These are phyloP conservation scores for Phlyctochytrium arcticum DNA, from an alignment of 192 early-diverging fungal species.

Conservation along the genomic window DNA sequence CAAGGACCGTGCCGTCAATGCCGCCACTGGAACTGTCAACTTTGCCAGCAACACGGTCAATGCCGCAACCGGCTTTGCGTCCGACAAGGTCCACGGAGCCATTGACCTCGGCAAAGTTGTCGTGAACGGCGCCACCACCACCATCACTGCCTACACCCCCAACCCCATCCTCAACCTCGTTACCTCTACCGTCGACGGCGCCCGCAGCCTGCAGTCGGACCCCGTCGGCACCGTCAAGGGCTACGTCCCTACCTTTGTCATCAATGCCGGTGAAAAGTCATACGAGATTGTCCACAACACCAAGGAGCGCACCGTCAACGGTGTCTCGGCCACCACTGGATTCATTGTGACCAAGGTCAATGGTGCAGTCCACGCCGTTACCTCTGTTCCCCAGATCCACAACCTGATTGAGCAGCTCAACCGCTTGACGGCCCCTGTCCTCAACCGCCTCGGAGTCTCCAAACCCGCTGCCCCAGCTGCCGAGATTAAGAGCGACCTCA, in stretches of 20 bases:
- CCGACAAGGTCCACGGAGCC: conserved; percentile 28
- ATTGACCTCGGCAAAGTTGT: conserved; percentile 37
- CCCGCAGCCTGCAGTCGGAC: conserved; percentile 31
- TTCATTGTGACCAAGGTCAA: conserved; percentile 49
- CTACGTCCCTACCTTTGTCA: conserved; percentile 45
- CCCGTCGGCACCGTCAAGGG: conserved; percentile 40
- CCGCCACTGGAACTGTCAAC: conserved; percentile 19
- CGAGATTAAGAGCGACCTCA: too few species aligned
- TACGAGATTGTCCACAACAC: conserved; percentile 42
- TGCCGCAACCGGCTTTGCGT: conserved; percentile 25
- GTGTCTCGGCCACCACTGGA: conserved; percentile 36
- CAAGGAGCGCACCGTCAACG: conserved; percentile 24
- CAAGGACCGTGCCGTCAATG: conserved; percentile 15
- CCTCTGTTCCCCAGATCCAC: conserved; percentile 36
- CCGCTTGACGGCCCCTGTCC: conserved; percentile 30
- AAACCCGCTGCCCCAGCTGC: not conserved
- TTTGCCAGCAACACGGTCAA: conserved; percentile 23
- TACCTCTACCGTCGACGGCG: conserved; percentile 25
- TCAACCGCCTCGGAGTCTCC: conserved; percentile 30
- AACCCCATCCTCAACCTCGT: conserved; percentile 40
- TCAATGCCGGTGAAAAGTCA: conserved; percentile 44
- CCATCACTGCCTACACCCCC: conserved; percentile 48
- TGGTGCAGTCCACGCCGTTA: conserved; percentile 41
- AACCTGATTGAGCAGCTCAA: conserved; percentile 43
- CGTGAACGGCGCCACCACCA: conserved; percentile 44